Evolutionary conservation across 306 rosid genomes (phyloP).

Genomic region (Castanospermum australe): DNA sequence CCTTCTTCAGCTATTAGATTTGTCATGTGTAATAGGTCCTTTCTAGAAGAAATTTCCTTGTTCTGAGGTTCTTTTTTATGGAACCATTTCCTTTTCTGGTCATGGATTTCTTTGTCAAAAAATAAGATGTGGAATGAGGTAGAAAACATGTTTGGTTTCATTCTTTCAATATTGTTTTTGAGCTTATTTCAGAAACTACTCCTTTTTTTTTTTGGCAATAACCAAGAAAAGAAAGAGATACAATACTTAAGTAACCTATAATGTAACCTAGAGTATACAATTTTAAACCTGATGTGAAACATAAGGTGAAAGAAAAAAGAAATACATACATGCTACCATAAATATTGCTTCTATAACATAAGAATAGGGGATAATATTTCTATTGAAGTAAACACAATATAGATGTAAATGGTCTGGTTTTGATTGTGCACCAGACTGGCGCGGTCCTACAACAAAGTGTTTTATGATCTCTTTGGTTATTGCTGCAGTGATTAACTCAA

Average conservation of each 20-base stretch:
- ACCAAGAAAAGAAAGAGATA: not conserved
- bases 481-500: not conserved
- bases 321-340: not conserved
- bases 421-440: not conserved
- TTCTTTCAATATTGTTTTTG: not conserved
- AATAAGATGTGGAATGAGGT: not conserved
- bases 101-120: not conserved
- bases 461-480: not conserved
- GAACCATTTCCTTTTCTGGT: not conserved
- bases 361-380: not conserved
- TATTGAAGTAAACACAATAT: not conserved
- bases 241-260: not conserved
- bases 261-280: not conserved
- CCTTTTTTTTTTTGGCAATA: not conserved
- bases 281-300: not conserved
- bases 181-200: not conserved
- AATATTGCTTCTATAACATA: not conserved
- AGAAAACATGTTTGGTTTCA: not conserved
- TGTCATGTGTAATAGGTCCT: not conserved
- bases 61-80: not conserved
- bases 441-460: not conserved
- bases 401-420: not conserved
- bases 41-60: not conserved
- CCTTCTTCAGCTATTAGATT: not conserved
- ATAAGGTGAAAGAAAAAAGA: not conserved